Base-by-base conservation (phyloP, 768 basidiomycete species). In the Xerocomellus chrysenteron region DNA sequence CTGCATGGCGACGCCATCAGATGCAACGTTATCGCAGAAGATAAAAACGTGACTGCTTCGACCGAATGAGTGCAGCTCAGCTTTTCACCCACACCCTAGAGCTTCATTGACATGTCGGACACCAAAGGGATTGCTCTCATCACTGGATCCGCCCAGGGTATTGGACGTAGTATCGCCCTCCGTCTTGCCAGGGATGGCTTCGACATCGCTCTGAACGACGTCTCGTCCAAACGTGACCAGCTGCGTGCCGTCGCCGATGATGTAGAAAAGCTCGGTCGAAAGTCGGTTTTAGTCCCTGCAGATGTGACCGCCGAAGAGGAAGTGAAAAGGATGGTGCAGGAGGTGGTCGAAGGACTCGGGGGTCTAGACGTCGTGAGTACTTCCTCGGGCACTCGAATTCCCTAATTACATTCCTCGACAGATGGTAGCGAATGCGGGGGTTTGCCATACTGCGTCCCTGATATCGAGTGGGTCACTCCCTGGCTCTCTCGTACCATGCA, bases 111-210 rank as follows among this genome's bases (percentile, higher is more conserved):
- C 21, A 21, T 21, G 47, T 59, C 49, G 10, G 17, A 44, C 2
- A 5, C 60, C 19, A 76, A 58, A 42, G 72, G 76, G 16, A 56
- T 66, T 36, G 68, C 70, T 26, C 4, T 73, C 24, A 56, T 73
- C 35, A 71, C 67, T 19, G 68, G 68, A 32, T 62, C 67, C 12
- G 69, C 63, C 1, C 66, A 64, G 46, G 66, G 69, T n/a, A 65
- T 72, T 28, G 73, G 71, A 0, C 56, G 30, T 24, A 16, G 37
- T 9, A 60, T 60, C 32, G 57, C 61, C 3, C 55, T 66, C 13
- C 61, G 57, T n/a, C 61, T 60, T 8, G 53, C 57, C 4, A 54
- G n/a, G 10, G 65, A 62, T 14, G 60, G 65, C 33, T 69, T 65
- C 52, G 59, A 69, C 36, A 42, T 73, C 9, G 69, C 62, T 14